phyloP scores from a whole-genome alignment of 345 rosid species.

The Hibiscus tridactylites region DNA sequence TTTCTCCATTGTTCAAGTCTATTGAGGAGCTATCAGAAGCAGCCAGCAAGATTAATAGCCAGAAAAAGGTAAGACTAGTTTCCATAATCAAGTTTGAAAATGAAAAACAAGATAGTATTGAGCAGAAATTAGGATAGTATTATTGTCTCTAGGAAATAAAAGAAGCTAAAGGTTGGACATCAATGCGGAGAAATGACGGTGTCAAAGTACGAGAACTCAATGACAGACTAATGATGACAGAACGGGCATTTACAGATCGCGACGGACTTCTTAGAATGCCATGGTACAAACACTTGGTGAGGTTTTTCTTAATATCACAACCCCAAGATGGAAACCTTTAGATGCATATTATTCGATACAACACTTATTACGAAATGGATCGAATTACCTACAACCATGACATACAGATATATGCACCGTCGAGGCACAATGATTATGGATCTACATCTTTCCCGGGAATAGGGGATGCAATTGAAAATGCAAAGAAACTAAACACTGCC shows the following conservation, averaged over 20 bases:
- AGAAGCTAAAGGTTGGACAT: constrained; percentile 29
- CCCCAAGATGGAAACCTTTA: not conserved
- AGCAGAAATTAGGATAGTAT: constrained; percentile 5
- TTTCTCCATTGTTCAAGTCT: constrained; percentile 49
- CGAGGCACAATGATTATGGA: constrained; percentile 68
- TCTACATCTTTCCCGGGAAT: constrained; percentile 70
- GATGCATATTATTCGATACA: not conserved
- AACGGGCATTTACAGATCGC: constrained; percentile 60
- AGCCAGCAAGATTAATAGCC: constrained; percentile 35
- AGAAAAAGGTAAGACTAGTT: constrained; percentile 42
- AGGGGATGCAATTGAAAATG: constrained; percentile 59
- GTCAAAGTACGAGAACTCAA: constrained; percentile 43
- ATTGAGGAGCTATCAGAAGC: constrained; percentile 44
- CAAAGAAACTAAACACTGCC: constrained; percentile 37
- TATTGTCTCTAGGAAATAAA: not conserved
- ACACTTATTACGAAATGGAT: not conserved
- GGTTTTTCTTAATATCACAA: constrained; percentile 6
- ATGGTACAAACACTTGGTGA: constrained; percentile 78
- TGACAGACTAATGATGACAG: constrained; percentile 77
- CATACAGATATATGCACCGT: constrained; percentile 60
- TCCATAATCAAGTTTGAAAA: constrained; percentile 7
- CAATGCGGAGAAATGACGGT: not conserved
- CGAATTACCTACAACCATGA: not conserved
- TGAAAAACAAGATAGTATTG: not conserved
- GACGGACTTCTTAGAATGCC: constrained; percentile 58